These are phyloP conservation scores for Rhododendron simsii DNA, from an alignment of 148 eudicot genomes.

Conservation along the genomic window DNA sequence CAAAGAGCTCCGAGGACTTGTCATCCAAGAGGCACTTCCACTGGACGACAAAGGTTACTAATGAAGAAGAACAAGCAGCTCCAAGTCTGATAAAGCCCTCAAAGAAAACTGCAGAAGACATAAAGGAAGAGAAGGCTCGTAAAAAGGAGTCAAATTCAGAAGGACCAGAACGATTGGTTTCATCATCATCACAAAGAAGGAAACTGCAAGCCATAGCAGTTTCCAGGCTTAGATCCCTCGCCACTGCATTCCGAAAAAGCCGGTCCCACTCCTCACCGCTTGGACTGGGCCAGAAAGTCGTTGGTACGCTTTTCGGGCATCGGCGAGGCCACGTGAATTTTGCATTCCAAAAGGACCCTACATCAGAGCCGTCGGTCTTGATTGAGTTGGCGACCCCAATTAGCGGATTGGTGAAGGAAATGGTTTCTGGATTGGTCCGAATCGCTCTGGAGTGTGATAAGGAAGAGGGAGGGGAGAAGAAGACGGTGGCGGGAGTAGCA, in stretches of 20 bases:
- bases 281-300: slow-evolving; percentile 49
- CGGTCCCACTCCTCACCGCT: slow-evolving; percentile 13
- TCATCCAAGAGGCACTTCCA: slow-evolving; percentile 80
- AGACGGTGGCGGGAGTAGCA: slow-evolving; percentile 17
- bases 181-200: slow-evolving; percentile 25
- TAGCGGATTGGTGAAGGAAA: slow-evolving; percentile 47
- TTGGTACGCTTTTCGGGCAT: slow-evolving; percentile 62
- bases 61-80: slow-evolving; percentile 32
- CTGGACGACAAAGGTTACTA: slow-evolving; percentile 47
- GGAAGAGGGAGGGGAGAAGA: slow-evolving; percentile 3
- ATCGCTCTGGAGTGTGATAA: slow-evolving; percentile 71
- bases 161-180: slow-evolving; percentile 10
- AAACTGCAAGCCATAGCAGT: slow-evolving; percentile 20
- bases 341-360: slow-evolving; percentile 46
- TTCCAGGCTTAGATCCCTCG: slow-evolving; percentile 49
- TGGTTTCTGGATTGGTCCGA: slow-evolving; percentile 74
- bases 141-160: slow-evolving; percentile 9
- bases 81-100: slow-evolving; percentile 19
- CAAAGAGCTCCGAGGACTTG: slow-evolving; percentile 48
- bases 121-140: slow-evolving; percentile 2
- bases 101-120: not conserved
- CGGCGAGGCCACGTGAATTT: slow-evolving; percentile 63
- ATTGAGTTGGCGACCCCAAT: slow-evolving; percentile 58
- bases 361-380: slow-evolving; percentile 40
- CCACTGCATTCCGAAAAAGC: slow-evolving; percentile 31